These are phyloP conservation scores for Clarireedia hainanense DNA, from an alignment of 2,329 filamentous ascomycete genomes.

Conservation along the genomic window DNA sequence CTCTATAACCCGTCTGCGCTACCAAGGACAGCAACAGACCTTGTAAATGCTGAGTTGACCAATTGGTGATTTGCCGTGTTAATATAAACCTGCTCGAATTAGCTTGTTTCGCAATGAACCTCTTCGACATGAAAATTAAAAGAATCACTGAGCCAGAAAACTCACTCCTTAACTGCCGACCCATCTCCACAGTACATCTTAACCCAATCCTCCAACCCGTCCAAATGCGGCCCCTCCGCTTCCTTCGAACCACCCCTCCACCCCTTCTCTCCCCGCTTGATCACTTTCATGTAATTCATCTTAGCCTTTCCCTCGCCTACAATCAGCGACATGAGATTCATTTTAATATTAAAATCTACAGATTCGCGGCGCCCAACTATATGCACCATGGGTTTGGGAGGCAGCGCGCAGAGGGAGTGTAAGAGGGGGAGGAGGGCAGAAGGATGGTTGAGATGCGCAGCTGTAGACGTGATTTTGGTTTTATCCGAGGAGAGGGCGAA, in stretches of 20 bases:
- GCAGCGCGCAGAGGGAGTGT: conserved; percentile 41
- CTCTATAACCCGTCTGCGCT: conserved; percentile 42
- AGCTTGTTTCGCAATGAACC: neutral
- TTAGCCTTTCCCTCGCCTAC: conserved; percentile 37
- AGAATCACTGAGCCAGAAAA: neutral
- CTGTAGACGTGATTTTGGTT: conserved; percentile 39
- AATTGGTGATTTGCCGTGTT: conserved; percentile 45
- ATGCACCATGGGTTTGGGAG: conserved; percentile 46
- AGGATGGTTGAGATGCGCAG: conserved; percentile 40
- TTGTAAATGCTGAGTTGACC: conserved; percentile 47
- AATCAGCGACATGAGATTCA: conserved; percentile 48
- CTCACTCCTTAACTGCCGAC: conserved; percentile 20
- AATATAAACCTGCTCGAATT: conserved; percentile 36
- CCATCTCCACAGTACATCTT: conserved; percentile 22
- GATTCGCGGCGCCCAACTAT: conserved; percentile 37
- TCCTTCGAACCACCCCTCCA: conserved; percentile 33
- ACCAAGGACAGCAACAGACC: conserved; percentile 45
- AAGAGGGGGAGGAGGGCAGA: conserved; percentile 39
- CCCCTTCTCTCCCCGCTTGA: conserved; percentile 41
- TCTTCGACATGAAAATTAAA: neutral
- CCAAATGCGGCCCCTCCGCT: conserved; percentile 10
- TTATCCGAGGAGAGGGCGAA: conserved; percentile 44
- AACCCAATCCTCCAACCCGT: conserved; percentile 19
- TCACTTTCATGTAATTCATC: conserved; percentile 47
- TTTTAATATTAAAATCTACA: conserved; percentile 44